A percentile compares a stretch with the other conserved stretches of the same genome.
Conservation (phyloP, 176 grass and related monocot genomes). For the Musa itinerans region DNA sequence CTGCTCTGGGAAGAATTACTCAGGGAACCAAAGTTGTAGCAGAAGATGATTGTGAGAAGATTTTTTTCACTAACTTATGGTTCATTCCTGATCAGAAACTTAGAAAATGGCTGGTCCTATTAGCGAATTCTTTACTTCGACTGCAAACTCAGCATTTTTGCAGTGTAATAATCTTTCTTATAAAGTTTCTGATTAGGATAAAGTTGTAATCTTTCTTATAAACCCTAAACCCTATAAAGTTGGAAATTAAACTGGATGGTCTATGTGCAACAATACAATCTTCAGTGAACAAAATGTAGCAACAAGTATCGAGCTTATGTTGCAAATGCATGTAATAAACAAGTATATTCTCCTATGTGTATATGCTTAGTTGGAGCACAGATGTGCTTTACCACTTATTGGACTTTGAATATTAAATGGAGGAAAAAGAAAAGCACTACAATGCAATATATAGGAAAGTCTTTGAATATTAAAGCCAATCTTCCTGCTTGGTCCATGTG, state of each 20-base stretch:
- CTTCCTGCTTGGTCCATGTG: not conserved
- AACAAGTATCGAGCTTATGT: too few species aligned
- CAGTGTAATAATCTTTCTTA: conserved; percentile 48
- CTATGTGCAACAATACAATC: not conserved
- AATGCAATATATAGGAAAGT: not conserved
- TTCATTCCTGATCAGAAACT: conserved; percentile 60
- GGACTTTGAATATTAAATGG: not conserved
- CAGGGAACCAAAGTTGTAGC: conserved; percentile 67
- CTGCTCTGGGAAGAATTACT: conserved; percentile 69
- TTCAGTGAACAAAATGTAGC: not conserved
- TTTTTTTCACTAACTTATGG: conserved; percentile 62
- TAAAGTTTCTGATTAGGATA: too few species aligned
- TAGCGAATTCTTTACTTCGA: conserved; percentile 62
- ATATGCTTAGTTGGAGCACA: not conserved
- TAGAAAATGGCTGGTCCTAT: conserved; percentile 61
- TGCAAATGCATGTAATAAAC: not conserved
- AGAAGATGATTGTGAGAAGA: conserved; percentile 65
- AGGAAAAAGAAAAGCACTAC: not conserved
- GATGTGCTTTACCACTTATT: not conserved
- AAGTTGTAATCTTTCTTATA: too few species aligned
- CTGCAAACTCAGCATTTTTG: conserved; percentile 80
- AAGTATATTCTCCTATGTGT: not conserved
- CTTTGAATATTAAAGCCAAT: not conserved
- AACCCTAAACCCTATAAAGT: conserved; percentile 22
- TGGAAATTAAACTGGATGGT: conserved; percentile 44